Evolutionary conservation across 1,284 basidiomycete species (phyloP).

Genomic region (Boletus sp.): DNA sequence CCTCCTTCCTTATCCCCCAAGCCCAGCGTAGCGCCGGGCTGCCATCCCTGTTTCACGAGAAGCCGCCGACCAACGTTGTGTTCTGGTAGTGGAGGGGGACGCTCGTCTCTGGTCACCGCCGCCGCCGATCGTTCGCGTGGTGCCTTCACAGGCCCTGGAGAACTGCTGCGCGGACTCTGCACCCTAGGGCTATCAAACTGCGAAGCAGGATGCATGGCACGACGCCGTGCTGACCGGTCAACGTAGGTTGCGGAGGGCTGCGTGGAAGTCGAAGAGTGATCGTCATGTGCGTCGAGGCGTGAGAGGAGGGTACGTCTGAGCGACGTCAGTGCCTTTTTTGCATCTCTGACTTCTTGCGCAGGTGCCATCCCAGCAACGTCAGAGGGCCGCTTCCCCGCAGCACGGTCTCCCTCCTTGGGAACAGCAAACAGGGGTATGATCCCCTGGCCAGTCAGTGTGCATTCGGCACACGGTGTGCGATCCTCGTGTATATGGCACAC

Average conservation of each 20-base stretch:
- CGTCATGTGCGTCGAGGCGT: constrained; percentile 35
- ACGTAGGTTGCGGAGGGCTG: constrained; percentile 39
- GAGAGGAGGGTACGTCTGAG: constrained; percentile 59
- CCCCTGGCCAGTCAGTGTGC: constrained; percentile 45
- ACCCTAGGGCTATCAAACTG: constrained; percentile 47
- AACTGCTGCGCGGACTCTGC: constrained; percentile 22
- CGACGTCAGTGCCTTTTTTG: constrained; percentile 57
- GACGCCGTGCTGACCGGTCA: constrained; percentile 66
- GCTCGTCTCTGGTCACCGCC: constrained; percentile 27
- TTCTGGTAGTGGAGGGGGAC: constrained; percentile 43
- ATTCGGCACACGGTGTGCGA: constrained; percentile 56
- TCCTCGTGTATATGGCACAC: constrained; percentile 62
- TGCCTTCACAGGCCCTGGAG: constrained; percentile 16
- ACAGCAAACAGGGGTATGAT: constrained; percentile 59
- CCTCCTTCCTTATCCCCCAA: constrained; percentile 28
- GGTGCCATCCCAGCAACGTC: constrained; percentile 24
- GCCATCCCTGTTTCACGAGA: constrained; percentile 70
- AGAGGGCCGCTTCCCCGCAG: constrained; percentile 36
- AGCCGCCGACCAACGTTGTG: constrained; percentile 66
- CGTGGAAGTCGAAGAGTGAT: constrained; percentile 12
- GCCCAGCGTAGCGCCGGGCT: constrained; percentile 60
- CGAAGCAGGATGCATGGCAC: constrained; percentile 51
- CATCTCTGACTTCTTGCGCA: constrained; percentile 36
- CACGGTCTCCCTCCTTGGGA: constrained; percentile 25
- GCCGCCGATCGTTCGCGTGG: constrained; percentile 14